Percentiles rank a stretch among this genome's conserved stretches.
Evolutionary conservation across 495 filamentous ascomycete species (phyloP).

Genomic region (Xylaria flabelliformis): DNA sequence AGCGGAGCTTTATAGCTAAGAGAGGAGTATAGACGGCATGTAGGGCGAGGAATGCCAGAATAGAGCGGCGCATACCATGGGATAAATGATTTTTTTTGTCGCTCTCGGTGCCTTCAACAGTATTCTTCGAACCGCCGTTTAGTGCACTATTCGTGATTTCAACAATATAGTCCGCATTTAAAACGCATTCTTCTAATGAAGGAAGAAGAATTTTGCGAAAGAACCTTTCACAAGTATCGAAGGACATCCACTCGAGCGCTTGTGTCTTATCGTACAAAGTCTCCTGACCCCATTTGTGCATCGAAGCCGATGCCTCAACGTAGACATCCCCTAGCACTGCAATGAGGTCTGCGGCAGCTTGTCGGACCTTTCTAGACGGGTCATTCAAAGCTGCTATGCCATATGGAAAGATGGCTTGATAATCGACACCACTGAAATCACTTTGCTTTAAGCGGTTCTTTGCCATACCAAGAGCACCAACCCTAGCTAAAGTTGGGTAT

Average conservation of each 20-base stretch:
- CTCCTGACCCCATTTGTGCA: slow-evolving; percentile 44
- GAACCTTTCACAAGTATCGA: slow-evolving; percentile 62
- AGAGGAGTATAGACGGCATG: slow-evolving; percentile 73
- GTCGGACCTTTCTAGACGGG: slow-evolving; percentile 71
- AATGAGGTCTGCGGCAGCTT: slow-evolving; percentile 71
- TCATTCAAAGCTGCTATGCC: slow-evolving; percentile 75
- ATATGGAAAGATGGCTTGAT: slow-evolving; percentile 82
- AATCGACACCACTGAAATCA: slow-evolving; percentile 62
- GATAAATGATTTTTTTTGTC: slow-evolving; percentile 63
- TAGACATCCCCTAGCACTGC: slow-evolving; percentile 49
- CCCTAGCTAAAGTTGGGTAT: slow-evolving; percentile 69
- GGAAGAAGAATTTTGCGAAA: slow-evolving; percentile 69
- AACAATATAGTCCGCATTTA: slow-evolving; percentile 71
- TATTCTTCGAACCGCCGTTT: slow-evolving; percentile 49
- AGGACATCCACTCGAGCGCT: slow-evolving; percentile 63
- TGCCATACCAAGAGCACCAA: slow-evolving; percentile 68
- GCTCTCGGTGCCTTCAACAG: slow-evolving; percentile 44
- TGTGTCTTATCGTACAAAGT: slow-evolving; percentile 58
- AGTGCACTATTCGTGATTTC: slow-evolving; percentile 64
- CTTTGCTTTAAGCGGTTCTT: slow-evolving; percentile 58
- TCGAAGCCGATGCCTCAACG: slow-evolving; percentile 31
- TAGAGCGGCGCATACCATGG: slow-evolving; percentile 65
- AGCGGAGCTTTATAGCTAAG: slow-evolving; percentile 66
- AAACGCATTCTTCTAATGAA: slow-evolving; percentile 78
- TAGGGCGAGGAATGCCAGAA: slow-evolving; percentile 75